Conservation (phyloP, 768 basidiomycete species). For the Leccinum variicolor region DNA sequence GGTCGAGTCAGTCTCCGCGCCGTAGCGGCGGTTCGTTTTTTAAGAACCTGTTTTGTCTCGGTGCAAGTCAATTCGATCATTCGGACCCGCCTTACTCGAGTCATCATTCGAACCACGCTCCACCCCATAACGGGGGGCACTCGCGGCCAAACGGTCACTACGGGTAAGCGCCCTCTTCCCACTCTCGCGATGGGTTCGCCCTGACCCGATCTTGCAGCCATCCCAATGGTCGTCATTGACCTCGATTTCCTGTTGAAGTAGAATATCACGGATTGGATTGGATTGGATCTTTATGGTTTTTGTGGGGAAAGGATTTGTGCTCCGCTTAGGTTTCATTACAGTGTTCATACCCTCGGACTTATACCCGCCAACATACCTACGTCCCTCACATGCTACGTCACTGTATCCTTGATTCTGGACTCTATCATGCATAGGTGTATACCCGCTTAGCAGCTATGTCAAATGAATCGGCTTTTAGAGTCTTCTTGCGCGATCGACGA, state of each 20-base stretch:
- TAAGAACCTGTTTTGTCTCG: not conserved
- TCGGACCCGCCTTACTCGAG: not conserved
- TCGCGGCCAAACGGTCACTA: not conserved
- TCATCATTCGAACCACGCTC: not conserved
- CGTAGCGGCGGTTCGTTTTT: not conserved
- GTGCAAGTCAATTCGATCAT: not conserved
- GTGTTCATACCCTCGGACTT: no score
- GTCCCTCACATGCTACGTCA: no score
- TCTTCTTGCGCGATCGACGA: not conserved
- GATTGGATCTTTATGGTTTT: no score
- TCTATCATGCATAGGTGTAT: not conserved
- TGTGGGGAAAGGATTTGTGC: no score
- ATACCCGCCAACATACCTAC: no score
- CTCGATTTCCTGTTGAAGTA: not conserved
- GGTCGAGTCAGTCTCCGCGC: not conserved
- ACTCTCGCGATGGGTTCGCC: not conserved
- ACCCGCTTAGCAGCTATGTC: not conserved
- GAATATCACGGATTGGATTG: not conserved
- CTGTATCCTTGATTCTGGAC: no score
- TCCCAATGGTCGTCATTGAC: not conserved
- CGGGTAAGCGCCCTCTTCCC: not conserved
- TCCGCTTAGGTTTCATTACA: no score
- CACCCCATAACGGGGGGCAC: not conserved
- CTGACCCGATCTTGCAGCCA: not conserved
- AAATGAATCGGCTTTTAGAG: not conserved